Evolutionary conservation across 305 asterid genomes (phyloP), one percentile per base, ranked within the genome.

Genomic region (Fraxinus latifolia): DNA sequence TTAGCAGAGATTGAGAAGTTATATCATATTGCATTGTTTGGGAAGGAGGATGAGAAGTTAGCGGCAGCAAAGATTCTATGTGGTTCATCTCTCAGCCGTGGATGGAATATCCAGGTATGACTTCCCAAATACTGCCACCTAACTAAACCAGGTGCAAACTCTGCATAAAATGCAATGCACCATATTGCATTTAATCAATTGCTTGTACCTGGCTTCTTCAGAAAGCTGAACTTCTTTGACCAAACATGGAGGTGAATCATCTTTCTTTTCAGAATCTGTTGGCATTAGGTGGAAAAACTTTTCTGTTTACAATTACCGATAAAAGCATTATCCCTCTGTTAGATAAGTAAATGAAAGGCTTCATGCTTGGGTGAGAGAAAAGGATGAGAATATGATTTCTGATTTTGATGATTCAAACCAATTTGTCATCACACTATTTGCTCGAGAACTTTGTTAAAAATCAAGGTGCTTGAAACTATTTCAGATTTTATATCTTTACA

Each of bases 21-120:
- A 74, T 85, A 82, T 71, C 84, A 82, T 74, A 82, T 85, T 79
- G 86, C 86, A n/a, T 32, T 85, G 74, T 68, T 29, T 58, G 88
- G 88, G 29, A 50, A 79, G 8, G 80, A 81, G 53, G 84, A 82
- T 21, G 86, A 85, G 62, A 85, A 81, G 77, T 29, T 80, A 12
- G 76, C 80, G 25, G 84, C 86, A 7, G 84, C 86, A 21, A 71
- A 78, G 25, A 82, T 82, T 53, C 82, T 85, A 29, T 85, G 84
- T 80, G 88, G 88, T 25, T 79, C 84, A 37, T 85, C 88, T 76
- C 81, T 85, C 42, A 78, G 70, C 71, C 84, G 82, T 37, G 88
- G 88, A 31, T 85, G 88, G 88, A 85, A 85, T 79, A 83, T 85
- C 42, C 88, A 85, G 86, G 88, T 85, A 82, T 32, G 8, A 39